Evolutionary conservation across 257 asterid species (phyloP), one percentile per base, ranked within the genome.

Genomic region (Solanum pimpinellifolium): DNA sequence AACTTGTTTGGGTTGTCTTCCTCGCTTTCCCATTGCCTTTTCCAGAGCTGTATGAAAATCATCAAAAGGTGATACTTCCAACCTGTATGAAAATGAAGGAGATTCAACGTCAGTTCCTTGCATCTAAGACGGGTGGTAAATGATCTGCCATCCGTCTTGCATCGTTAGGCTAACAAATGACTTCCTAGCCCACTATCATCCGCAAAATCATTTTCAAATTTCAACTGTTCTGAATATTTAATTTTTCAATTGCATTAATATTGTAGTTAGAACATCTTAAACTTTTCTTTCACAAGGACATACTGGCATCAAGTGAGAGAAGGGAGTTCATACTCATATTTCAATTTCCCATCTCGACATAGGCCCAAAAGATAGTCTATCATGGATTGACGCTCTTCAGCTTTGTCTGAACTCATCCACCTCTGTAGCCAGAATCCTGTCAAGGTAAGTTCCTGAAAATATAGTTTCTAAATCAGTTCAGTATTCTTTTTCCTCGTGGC

Each of bases 391-490:
- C 94, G 92, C 92, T 96, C 98, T 81, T 89, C 90, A 37, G 94
- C 88, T 90, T 91, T 93, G 13, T 92, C 98, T 5, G 98, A 89
- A 90, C 90, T 90, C 93, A 96, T 1, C 98, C 95, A 96, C 89
- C 94, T 94, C 91, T 97, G 99, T 89, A 94, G 87, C 99, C 99
- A 97, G 93, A 97, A 97, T 78, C 99, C 99, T 92, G 91, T 93
- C 93, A 97, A 93, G 56, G 98, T 92, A 83, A 94, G 88, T 76
- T 95, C 99, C 99, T 96, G 94, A 88, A 90, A 76, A 84, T 83
- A 88, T 44, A 72, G 88, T 31, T 84, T 20, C 65, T 44, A 46
- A 25, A 25, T 72, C 52, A 70, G 27, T 39, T 35, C 75, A 84
- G 86, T 56, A 9, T 12, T 31, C 5, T 20, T 18, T 70, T 72